Percentiles rank a stretch among this genome's conserved stretches.
Conservation (phyloP, 164 flowering plant species). For the Dillenia suffruticosa region DNA sequence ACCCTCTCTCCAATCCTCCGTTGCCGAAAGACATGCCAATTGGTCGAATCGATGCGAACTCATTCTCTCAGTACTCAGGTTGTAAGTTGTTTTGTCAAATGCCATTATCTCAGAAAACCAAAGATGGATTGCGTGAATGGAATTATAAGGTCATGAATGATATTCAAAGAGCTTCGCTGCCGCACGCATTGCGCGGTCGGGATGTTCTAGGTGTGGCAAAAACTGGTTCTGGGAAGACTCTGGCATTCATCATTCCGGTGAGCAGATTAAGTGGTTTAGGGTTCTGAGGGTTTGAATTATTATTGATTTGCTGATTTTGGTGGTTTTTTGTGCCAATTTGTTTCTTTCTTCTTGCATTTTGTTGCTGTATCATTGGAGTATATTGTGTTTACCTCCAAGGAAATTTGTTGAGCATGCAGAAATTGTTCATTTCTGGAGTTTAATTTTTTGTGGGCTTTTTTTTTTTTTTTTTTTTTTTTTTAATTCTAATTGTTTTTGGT, state of each 20-base stretch:
- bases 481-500: too few species aligned
- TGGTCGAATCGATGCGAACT: constrained; percentile 34
- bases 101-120: constrained; percentile 71
- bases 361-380: too few species aligned
- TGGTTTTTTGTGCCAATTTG: background rate
- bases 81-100: constrained; percentile 52
- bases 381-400: too few species aligned
- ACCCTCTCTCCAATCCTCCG: constrained; percentile 64
- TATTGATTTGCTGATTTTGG: background rate
- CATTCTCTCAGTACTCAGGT: constrained; percentile 64
- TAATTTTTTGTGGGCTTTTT: too few species aligned
- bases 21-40: constrained; percentile 34
- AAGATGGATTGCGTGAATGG: constrained; percentile 43
- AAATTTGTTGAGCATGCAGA: too few species aligned
- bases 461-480: too few species aligned
- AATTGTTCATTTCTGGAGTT: too few species aligned
- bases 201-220: constrained; percentile 96
- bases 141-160: constrained; percentile 60
- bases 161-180: constrained; percentile 84
- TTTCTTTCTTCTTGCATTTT: background rate
- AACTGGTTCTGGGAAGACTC: constrained; percentile 94
- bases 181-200: constrained; percentile 80
- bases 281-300: background rate
- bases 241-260: constrained; percentile 90
- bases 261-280: constrained; percentile 14